Conservation (phyloP, 2,329 filamentous ascomycete genomes). For the Colletotrichum aenigma region DNA sequence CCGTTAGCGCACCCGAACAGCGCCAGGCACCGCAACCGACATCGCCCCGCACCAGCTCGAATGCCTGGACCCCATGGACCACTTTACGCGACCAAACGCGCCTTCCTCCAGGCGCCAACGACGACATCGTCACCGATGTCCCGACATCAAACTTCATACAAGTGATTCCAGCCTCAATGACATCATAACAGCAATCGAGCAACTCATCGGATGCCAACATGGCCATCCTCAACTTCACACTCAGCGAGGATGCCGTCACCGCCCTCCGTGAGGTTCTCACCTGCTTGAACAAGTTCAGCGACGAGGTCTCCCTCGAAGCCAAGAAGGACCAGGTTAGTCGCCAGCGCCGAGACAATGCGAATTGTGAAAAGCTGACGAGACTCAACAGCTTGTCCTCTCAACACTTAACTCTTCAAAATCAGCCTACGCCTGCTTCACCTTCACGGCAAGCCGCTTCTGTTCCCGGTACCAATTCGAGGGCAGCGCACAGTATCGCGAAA, state of each 20-base stretch:
- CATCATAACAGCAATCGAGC: slow-evolving; percentile 25
- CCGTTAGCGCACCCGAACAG: not conserved
- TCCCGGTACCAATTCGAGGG: slow-evolving; percentile 72
- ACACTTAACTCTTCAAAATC: slow-evolving; percentile 82
- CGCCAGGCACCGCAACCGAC: not conserved
- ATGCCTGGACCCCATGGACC: not conserved
- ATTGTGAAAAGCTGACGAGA: not conserved
- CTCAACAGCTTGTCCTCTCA: slow-evolving; percentile 68
- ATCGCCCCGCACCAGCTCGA: not conserved
- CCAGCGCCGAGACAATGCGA: not conserved
- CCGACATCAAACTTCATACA: not conserved
- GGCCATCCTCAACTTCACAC: slow-evolving; percentile 72
- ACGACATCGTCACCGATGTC: not conserved
- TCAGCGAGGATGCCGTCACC: slow-evolving; percentile 74
- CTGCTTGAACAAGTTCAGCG: slow-evolving; percentile 80
- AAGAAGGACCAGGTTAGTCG: slow-evolving; percentile 65
- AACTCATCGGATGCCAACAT: slow-evolving; percentile 36
- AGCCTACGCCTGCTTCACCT: slow-evolving; percentile 75
- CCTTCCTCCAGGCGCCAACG: not conserved
- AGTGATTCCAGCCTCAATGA: slow-evolving; percentile 43
- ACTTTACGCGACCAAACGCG: not conserved
- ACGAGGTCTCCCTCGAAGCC: slow-evolving; percentile 78
- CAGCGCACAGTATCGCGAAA: slow-evolving; percentile 52
- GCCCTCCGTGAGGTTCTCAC: slow-evolving; percentile 75
- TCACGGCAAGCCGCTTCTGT: slow-evolving; percentile 73